Conservation (phyloP, 768 basidiomycete genomes). For the Phylloporus arenicola region DNA sequence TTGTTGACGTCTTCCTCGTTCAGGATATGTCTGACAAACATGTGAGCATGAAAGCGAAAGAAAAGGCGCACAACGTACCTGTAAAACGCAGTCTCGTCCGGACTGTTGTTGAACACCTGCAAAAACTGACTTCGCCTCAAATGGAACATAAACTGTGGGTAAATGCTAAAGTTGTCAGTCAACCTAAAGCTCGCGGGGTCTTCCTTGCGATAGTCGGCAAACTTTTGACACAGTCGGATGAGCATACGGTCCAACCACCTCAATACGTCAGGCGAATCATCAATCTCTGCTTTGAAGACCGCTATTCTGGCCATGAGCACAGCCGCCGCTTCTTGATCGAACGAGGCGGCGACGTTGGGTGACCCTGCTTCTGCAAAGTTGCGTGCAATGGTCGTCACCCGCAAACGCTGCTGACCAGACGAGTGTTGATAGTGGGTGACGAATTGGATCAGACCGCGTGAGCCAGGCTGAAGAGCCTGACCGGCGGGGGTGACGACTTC, state of each 20-base stretch:
- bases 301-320: conserved; percentile 98
- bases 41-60: conserved; percentile 1
- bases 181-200: conserved; percentile 92
- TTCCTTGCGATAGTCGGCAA: conserved; percentile 97
- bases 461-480: conserved; percentile 82
- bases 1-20: conserved; percentile 99
- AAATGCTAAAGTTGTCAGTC: conserved; percentile 95
- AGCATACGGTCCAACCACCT: conserved; percentile 99
- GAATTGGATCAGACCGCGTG: conserved; percentile 94
- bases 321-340: conserved; percentile 97
- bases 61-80: conserved; percentile 44
- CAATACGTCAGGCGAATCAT: conserved; percentile 94
- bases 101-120: conserved; percentile 99
- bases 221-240: conserved; percentile 97
- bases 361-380: conserved; percentile 98
- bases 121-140: conserved; percentile 94
- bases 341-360: conserved; percentile 85
- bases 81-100: conserved; percentile 98
- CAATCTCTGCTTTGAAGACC: conserved; percentile 98
- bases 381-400: conserved; percentile 97
- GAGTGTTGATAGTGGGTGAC: conserved; percentile 98
- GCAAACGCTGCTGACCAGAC: conserved; percentile 88
- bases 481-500: conserved; percentile 98
- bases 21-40: conserved; percentile 69
- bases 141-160: conserved; percentile 99